Evolutionary conservation across 192 early-diverging fungal species (phyloP).

Genomic region (Geosiphon pyriformis): DNA sequence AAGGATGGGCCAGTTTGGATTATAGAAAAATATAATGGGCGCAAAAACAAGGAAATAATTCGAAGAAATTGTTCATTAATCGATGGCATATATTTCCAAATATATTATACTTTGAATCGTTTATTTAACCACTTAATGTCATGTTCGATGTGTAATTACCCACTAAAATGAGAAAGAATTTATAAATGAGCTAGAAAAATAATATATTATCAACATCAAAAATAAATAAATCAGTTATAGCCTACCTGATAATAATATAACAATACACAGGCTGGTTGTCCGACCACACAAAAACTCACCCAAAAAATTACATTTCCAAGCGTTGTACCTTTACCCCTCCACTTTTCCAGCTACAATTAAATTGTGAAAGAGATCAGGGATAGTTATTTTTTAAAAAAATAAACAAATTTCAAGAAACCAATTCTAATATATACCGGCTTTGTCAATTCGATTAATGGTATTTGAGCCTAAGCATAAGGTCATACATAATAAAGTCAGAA

Average conservation of each 20-base stretch:
- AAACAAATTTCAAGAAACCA: too few species aligned
- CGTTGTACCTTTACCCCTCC: constrained; percentile 60
- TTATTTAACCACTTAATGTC: too few species aligned
- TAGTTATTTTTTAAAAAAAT: neutral
- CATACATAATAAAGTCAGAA: neutral
- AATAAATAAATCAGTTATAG: neutral
- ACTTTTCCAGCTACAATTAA: constrained; percentile 43
- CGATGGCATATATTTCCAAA: too few species aligned
- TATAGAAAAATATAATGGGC: too few species aligned
- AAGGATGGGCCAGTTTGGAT: too few species aligned
- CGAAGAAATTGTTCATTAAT: too few species aligned
- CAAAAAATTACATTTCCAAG: constrained; percentile 77
- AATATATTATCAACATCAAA: neutral
- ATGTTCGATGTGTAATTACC: neutral
- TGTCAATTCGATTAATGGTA: constrained; percentile 69
- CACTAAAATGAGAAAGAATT: neutral
- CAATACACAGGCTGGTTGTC: constrained; percentile 68
- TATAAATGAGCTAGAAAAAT: neutral
- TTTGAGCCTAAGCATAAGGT: constrained; percentile 36
- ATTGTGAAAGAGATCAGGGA: neutral
- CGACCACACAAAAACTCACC: constrained; percentile 76
- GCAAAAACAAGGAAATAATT: too few species aligned
- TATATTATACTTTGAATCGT: too few species aligned
- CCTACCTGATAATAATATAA: constrained; percentile 61
- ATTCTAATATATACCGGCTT: constrained; percentile 32